These are phyloP conservation scores for Colletotrichum horii DNA, from an alignment of 2,329 filamentous ascomycete genomes.

Conservation along the genomic window DNA sequence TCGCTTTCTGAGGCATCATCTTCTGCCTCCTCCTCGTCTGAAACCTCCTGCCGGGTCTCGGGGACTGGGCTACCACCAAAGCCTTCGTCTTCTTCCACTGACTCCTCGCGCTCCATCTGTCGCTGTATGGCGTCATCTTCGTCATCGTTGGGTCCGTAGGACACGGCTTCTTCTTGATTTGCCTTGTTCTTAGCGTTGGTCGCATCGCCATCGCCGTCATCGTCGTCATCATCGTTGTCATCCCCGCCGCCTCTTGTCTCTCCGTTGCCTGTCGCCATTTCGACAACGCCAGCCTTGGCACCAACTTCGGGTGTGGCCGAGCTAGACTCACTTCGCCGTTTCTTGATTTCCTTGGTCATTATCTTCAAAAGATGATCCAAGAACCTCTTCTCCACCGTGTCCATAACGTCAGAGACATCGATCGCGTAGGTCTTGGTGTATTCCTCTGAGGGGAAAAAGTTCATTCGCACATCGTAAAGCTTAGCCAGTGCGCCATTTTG, in stretches of 20 bases:
- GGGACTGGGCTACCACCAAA: constrained; percentile 55
- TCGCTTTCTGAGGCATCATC: constrained; percentile 40
- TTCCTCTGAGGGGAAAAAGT: constrained; percentile 84
- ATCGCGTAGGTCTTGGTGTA: constrained; percentile 90
- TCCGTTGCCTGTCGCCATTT: constrained; percentile 47
- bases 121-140: constrained; percentile 80
- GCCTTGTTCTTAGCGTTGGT: constrained; percentile 75
- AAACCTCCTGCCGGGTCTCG: constrained; percentile 20
- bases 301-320: constrained; percentile 80
- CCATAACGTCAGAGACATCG: constrained; percentile 74
- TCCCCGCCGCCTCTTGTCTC: constrained; percentile 49
- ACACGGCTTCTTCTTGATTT: constrained; percentile 81
- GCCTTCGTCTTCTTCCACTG: constrained; percentile 55
- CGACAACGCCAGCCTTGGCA: constrained; percentile 56
- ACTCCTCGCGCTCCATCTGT: constrained; percentile 63
- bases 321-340: constrained; percentile 69
- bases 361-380: constrained; percentile 73
- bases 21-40: constrained; percentile 45
- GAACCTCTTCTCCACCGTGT: constrained; percentile 81
- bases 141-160: constrained; percentile 92
- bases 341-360: constrained; percentile 82
- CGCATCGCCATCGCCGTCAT: constrained; percentile 80
- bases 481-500: constrained; percentile 75
- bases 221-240: constrained; percentile 71
- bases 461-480: constrained; percentile 80